These are phyloP conservation scores for Chalara sp. DNA, from an alignment of 2,329 filamentous ascomycete genomes.

Conservation along the genomic window DNA sequence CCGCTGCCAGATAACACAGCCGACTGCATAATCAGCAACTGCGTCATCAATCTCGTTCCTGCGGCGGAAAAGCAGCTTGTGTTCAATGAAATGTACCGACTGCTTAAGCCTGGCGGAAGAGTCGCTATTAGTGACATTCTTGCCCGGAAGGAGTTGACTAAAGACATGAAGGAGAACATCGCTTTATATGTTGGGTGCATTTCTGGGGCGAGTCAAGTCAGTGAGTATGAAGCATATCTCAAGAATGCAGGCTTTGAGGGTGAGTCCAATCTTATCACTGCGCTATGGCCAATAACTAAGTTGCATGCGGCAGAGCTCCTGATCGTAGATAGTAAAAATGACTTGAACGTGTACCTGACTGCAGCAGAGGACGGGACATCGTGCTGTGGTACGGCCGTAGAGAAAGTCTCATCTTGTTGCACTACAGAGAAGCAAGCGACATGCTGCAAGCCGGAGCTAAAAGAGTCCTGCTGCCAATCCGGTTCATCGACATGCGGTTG, in stretches of 20 bases:
- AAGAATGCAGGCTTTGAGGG: constrained; percentile 42
- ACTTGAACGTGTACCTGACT: not conserved
- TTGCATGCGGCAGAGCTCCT: not conserved
- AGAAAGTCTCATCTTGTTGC: not conserved
- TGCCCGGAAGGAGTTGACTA: constrained; percentile 39
- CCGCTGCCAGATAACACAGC: constrained; percentile 34
- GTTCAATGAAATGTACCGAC: constrained; percentile 50
- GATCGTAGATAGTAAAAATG: not conserved
- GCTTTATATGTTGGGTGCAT: constrained; percentile 55
- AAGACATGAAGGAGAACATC: constrained; percentile 40
- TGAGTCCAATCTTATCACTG: constrained; percentile 13
- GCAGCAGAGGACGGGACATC: not conserved
- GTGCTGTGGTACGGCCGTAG: not conserved
- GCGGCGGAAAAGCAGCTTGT: constrained; percentile 42
- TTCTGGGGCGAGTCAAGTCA: constrained; percentile 46
- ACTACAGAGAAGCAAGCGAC: not conserved
- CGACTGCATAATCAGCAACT: constrained; percentile 57
- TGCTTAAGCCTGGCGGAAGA: constrained; percentile 50
- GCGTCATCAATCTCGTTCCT: constrained; percentile 54
- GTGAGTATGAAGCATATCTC: constrained; percentile 46
- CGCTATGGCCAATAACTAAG: not conserved
- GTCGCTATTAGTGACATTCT: constrained; percentile 56
- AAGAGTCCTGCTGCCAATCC: not conserved
- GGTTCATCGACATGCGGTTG: not conserved
- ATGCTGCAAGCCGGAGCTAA: not conserved